Evolutionary conservation across 225 moss, liverwort and hornwort genomes (phyloP).

Genomic region (Asterella californica): DNA sequence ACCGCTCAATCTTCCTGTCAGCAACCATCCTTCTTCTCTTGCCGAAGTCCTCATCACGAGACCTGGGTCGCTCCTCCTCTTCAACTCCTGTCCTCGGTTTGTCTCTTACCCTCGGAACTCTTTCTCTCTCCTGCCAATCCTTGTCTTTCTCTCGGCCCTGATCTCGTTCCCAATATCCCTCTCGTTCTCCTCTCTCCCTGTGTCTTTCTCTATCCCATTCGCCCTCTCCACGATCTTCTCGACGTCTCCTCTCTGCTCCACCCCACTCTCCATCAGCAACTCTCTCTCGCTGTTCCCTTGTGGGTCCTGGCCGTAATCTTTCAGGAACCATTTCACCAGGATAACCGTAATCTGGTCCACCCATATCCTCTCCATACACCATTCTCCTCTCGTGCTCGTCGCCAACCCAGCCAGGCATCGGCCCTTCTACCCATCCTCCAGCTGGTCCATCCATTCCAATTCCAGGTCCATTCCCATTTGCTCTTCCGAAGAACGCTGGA

Average conservation of each 20-base stretch:
- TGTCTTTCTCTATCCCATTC: conserved; percentile 69
- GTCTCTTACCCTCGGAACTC: conserved; percentile 69
- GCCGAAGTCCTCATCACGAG: conserved; percentile 87
- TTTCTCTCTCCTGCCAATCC: conserved; percentile 83
- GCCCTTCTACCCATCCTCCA: conserved; percentile 75
- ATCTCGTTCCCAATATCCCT: conserved; percentile 72
- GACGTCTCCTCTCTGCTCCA: conserved; percentile 63
- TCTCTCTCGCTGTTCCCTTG: conserved; percentile 67
- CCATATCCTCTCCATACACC: conserved; percentile 91
- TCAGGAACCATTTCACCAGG: conserved; percentile 79
- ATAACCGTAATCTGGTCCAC: conserved; percentile 72
- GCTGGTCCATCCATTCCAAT: conserved; percentile 68
- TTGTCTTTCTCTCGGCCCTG: conserved; percentile 91
- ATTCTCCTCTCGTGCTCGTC: conserved; percentile 92
- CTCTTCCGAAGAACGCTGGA: conserved; percentile 91
- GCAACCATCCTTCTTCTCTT: conserved; percentile 85
- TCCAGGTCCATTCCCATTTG: conserved; percentile 74
- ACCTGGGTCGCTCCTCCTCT: conserved; percentile 79
- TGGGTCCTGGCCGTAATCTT: conserved; percentile 43
- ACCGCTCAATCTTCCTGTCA: conserved; percentile 87
- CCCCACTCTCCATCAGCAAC: conserved; percentile 84
- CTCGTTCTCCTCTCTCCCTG: conserved; percentile 71
- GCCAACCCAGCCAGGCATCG: conserved; percentile 83
- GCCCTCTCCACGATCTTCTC: conserved; percentile 56
- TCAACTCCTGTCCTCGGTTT: conserved; percentile 44